A percentile compares a stretch with the other conserved stretches of the same genome.
Conservation (phyloP, 192 early-diverging fungal species). For the Coemansia sp. region DNA sequence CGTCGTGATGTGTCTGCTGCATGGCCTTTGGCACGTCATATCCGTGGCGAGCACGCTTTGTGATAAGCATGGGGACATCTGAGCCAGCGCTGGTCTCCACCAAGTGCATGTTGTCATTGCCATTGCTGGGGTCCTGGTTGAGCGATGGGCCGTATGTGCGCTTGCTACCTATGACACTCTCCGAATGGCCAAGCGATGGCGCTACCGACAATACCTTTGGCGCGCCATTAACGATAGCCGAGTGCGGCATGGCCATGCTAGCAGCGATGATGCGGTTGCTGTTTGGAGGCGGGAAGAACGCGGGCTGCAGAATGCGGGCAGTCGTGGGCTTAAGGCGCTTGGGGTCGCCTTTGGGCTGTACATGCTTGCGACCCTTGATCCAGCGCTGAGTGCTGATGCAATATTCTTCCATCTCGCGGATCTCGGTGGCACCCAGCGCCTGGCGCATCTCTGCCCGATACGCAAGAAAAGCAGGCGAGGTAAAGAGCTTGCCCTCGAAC, state of each 20-base stretch:
- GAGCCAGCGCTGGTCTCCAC: not conserved
- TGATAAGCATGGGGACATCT: not conserved
- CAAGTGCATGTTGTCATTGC: not conserved
- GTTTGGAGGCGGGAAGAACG: not conserved
- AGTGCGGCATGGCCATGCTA: not conserved
- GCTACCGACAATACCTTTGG: not conserved
- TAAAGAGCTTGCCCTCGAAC: slow-evolving; percentile 38
- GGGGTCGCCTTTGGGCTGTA: slow-evolving; percentile 16
- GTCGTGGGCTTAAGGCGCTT: slow-evolving; percentile 38
- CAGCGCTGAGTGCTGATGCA: slow-evolving; percentile 19
- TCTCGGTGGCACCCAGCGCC: slow-evolving; percentile 24
- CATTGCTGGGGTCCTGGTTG: not conserved
- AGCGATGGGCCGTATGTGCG: not conserved
- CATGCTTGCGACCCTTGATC: slow-evolving; percentile 24
- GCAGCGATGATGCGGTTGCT: not conserved
- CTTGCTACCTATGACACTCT: not conserved
- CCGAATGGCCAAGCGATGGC: not conserved
- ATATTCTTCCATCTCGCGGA: slow-evolving; percentile 17
- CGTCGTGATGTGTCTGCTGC: not conserved
- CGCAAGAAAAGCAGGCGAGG: slow-evolving; percentile 25
- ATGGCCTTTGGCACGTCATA: not conserved
- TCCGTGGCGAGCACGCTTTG: not conserved
- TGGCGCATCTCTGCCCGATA: slow-evolving; percentile 35
- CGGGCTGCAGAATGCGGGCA: slow-evolving; percentile 8
- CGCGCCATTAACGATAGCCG: not conserved